These are phyloP conservation scores for Exophiala dermatitidis DNA, from an alignment of 2,329 filamentous ascomycete genomes.

Conservation along the genomic window DNA sequence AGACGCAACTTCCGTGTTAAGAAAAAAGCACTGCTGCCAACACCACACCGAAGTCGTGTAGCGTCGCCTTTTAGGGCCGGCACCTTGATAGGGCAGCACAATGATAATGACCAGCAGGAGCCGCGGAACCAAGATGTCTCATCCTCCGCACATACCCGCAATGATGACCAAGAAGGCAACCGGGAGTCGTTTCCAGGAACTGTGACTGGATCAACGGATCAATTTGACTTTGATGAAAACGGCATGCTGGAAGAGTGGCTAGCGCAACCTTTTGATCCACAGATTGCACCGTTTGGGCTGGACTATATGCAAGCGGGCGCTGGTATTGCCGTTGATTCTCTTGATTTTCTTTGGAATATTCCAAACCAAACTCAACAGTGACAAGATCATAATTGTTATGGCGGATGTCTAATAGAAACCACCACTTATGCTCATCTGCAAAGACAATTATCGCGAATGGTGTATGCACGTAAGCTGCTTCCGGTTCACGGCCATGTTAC, in stretches of 20 bases:
- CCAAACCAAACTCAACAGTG: not conserved
- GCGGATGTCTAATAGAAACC: no score
- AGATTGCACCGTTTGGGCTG: slow-evolving; percentile 40
- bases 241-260: slow-evolving; percentile 36
- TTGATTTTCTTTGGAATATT: slow-evolving; percentile 41
- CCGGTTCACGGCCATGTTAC: no score
- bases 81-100: not conserved
- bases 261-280: slow-evolving; percentile 38
- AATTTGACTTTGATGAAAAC: not conserved
- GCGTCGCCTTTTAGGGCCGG: not conserved
- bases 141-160: not conserved
- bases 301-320: slow-evolving; percentile 34
- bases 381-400: no score
- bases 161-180: not conserved
- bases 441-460: no score
- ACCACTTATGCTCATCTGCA: no score
- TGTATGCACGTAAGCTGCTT: no score
- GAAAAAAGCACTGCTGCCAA: not conserved
- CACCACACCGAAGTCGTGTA: not conserved
- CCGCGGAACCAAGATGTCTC: not conserved
- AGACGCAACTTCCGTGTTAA: slow-evolving; percentile 28
- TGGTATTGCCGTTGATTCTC: slow-evolving; percentile 35
- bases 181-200: not conserved
- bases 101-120: not conserved
- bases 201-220: not conserved